Conservation (phyloP, 352 stramenopile species). For the Aphanomyces invadans region DNA sequence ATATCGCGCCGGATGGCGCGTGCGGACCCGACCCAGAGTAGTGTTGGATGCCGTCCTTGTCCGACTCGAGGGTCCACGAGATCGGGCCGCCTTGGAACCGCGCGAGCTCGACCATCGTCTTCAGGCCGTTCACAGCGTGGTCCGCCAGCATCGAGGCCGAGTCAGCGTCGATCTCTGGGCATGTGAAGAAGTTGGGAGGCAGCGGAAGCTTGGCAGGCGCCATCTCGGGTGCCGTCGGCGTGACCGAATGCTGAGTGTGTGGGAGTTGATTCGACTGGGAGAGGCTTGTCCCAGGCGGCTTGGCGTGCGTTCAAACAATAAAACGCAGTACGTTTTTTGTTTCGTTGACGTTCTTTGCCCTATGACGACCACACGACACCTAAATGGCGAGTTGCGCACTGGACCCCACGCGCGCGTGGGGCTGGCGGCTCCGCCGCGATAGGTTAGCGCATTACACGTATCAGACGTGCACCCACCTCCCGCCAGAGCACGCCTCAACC, state of each 20-base stretch:
- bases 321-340: too few species aligned
- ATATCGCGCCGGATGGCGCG: neutral
- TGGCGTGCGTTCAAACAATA: too few species aligned
- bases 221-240: neutral
- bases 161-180: conserved; percentile 47
- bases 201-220: conserved; percentile 35
- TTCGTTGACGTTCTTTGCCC: too few species aligned
- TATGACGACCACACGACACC: too few species aligned
- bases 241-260: neutral
- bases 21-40: neutral
- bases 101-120: conserved; percentile 1
- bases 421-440: too few species aligned
- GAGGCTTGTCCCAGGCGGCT: too few species aligned
- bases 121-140: neutral
- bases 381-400: too few species aligned
- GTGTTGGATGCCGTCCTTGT: conserved; percentile 7
- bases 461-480: too few species aligned
- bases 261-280: too few species aligned
- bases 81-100: conserved; percentile 20
- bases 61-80: conserved; percentile 10
- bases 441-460: too few species aligned
- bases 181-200: conserved; percentile 56
- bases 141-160: neutral
- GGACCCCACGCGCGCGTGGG: too few species aligned
- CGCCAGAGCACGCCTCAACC: too few species aligned